Evolutionary conservation across 1,139 yeast genomes (phyloP).

Genomic region (Pichia norvegensis): DNA sequence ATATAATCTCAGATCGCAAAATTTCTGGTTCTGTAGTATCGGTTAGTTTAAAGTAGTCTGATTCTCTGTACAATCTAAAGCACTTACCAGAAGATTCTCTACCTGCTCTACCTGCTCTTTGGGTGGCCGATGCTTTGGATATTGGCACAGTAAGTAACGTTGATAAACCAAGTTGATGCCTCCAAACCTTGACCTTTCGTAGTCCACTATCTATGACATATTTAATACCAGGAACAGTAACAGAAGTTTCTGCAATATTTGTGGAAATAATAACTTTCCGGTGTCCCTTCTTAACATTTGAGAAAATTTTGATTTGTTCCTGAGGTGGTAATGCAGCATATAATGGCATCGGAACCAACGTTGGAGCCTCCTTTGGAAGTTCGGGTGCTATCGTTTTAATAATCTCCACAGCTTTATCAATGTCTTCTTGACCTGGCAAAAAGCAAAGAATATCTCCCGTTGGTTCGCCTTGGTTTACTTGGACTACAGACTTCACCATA

Average conservation of each 20-base stretch:
- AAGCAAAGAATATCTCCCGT: constrained; percentile 87
- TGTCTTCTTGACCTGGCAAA: constrained; percentile 95
- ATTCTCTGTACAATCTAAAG: constrained; percentile 72
- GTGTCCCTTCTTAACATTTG: constrained; percentile 47
- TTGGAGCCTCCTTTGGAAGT: constrained; percentile 68
- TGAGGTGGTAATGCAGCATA: constrained; percentile 89
- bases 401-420: constrained; percentile 71
- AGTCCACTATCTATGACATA: constrained; percentile 91
- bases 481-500: constrained; percentile 65
- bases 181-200: constrained; percentile 89
- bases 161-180: constrained; percentile 84
- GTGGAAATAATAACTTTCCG: constrained; percentile 87
- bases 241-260: constrained; percentile 94
- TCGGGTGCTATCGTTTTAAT: constrained; percentile 55
- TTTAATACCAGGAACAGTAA: constrained; percentile 91
- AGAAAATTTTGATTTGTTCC: constrained; percentile 73
- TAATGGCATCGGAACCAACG: constrained; percentile 69
- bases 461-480: constrained; percentile 69
- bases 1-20: constrained; percentile 72
- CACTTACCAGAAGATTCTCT: constrained; percentile 93
- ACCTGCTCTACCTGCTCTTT: constrained; percentile 98
- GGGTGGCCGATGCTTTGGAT: constrained; percentile 90
- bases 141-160: constrained; percentile 86
- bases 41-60: constrained; percentile 53
- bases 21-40: constrained; percentile 90